Base-by-base conservation (phyloP, 495 filamentous ascomycete species). In the Penicillium verhagenii region DNA sequence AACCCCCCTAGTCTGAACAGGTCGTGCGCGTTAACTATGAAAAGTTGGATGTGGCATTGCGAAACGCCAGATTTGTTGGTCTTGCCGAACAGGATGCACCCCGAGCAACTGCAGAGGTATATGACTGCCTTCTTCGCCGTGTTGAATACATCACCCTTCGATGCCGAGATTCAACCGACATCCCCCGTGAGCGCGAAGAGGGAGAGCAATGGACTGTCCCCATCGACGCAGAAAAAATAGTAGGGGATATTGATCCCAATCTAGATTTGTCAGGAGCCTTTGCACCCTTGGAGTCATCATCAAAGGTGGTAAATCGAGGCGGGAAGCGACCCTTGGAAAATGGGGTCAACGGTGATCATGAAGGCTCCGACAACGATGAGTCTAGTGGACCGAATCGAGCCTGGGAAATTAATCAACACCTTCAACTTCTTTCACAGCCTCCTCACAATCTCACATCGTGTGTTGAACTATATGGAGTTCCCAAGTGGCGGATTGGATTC, bases 1-100 rank as follows among this genome's bases (percentile, higher is more conserved):
- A 35, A 8, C n/a, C 38, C 2, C 7, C 29, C 6, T 47, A 85
- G 81, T 71, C 80, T 26, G 71, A 86, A 48, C 69, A 90, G 47
- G 81, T 90, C 19, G 74, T 97, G 42, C 85, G 89, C 25, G 77
- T 97, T 21, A 96, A 96, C 67, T 87, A 91, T 64, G 87, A 90
- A 31, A 96, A 92, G 64, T 86, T 90, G 40, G 78, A 84, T 4
- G 89, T 97, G 13, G 79, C 88, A 16, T 79, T 95, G 50, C 90
- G 94, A 49, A 96, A 87, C 57, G 78, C 82, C 47, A 84, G 84
- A 20, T 86, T 98, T 26, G 82, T 87, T 35, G 58, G 82, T 78
- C 58, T 80, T 72, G 60, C 78, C 83, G 55, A 86, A 86, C 47
- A 76, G 77, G 55, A 82, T 70, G 65, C 72, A 11, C 69, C 72